These are phyloP conservation scores for Candida lessepsii DNA, from an alignment of 805 yeast species.

Conservation along the genomic window DNA sequence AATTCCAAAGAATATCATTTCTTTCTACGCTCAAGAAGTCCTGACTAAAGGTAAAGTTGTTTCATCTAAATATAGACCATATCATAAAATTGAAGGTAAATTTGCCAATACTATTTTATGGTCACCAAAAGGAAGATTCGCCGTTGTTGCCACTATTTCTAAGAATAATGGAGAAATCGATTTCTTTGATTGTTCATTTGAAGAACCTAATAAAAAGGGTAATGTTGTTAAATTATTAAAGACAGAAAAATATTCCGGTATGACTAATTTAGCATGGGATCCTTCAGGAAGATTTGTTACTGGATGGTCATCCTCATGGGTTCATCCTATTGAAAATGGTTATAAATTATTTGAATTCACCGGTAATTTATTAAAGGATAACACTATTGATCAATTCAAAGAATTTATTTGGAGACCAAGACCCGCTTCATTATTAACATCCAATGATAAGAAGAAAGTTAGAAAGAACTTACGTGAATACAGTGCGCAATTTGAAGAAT, in stretches of 20 bases:
- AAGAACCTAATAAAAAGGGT: constrained; percentile 60
- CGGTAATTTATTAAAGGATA: constrained; percentile 75
- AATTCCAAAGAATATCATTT: constrained; percentile 60
- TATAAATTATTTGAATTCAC: constrained; percentile 82
- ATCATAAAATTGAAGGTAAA: constrained; percentile 59
- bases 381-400: constrained; percentile 76
- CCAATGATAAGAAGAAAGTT: constrained; percentile 83
- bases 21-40: constrained; percentile 80
- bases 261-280: constrained; percentile 89
- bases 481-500: constrained; percentile 90
- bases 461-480: constrained; percentile 86
- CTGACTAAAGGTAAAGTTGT: constrained; percentile 41
- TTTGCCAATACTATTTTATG: constrained; percentile 73
- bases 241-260: constrained; percentile 66
- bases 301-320: constrained; percentile 84
- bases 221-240: constrained; percentile 62
- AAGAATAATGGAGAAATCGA: constrained; percentile 65
- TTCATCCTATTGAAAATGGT: constrained; percentile 85
- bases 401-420: constrained; percentile 97
- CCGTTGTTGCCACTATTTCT: constrained; percentile 49
- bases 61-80: constrained; percentile 53
- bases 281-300: constrained; percentile 91
- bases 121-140: constrained; percentile 93
- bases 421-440: constrained; percentile 73
- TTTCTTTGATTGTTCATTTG: constrained; percentile 82